Evolutionary conservation across 2,329 filamentous ascomycete genomes (phyloP), one percentile per base, ranked within the genome.

Genomic region (Leptographium procerum): DNA sequence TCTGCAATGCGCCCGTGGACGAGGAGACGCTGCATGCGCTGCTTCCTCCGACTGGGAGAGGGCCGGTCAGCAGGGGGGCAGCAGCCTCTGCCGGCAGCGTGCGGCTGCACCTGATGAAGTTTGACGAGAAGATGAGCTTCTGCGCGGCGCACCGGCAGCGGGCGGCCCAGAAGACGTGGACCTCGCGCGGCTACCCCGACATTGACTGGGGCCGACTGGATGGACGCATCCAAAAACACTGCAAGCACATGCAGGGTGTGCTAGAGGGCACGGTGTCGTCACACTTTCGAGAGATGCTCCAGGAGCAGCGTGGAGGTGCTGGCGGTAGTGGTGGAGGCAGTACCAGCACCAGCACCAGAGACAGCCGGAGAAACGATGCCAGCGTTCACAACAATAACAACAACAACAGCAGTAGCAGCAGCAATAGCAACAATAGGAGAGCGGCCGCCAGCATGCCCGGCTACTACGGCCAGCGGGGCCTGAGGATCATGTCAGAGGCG

Each of bases 401-500:
- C 79, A 82, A 60, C 83, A 77, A 31, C 2, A 2, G 14, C 22
- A 47, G n/a, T 10, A 26, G 31, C 13, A n/a, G 3, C 22, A 40
- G 24, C 22, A 8, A n/a, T n/a, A n/a, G 3, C 33, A 8, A 56
- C 79, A 82, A 60, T 83, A 77, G 54, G 78, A 75, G 58, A 76
- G 19, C 87, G 33, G 85, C 81, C 3, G 87, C 87, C 14, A n/a
- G 86, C 33, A 84, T 81, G 3, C 87, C 88, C 11, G 91, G 91
- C 0, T 96, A 95, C 71, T 96, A 95, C 70, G 91, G 91, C 1
- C 80, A 85, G 3, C 81, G 85, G 24, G 91, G 91, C 1, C 77
- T 87, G 56, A 81, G 82, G 54, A 72, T 80, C 56, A 89, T 96
- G 79, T 87, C 83, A 51, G 85, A 89, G 65, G 80, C 79, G 57